Conservation (phyloP, 169 alveolate species). For the Plasmodium gonderi region DNA sequence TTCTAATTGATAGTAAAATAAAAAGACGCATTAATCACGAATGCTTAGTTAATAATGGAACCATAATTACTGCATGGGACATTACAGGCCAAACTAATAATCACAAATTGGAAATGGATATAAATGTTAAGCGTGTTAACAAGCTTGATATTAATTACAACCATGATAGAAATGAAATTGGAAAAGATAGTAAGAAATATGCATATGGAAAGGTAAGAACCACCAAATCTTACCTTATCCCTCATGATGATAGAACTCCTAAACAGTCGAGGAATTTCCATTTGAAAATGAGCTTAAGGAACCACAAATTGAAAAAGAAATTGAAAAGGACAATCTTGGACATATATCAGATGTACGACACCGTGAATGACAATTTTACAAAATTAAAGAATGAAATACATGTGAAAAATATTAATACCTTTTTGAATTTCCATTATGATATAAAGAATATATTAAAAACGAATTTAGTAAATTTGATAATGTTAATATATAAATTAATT, state of each 20-base stretch:
- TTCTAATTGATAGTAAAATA: not conserved
- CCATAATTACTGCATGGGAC: not conserved
- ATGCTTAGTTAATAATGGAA: not conserved
- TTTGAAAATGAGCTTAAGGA: not conserved
- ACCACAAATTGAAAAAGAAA: not conserved
- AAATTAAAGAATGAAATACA: slow-evolving; percentile 11
- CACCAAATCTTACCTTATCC: too few species aligned
- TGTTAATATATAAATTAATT: slow-evolving; percentile 25
- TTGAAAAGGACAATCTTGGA: not conserved
- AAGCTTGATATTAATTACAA: too few species aligned
- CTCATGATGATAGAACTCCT: too few species aligned
- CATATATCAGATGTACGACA: slow-evolving; percentile 33
- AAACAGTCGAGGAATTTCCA: not conserved
- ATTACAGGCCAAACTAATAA: too few species aligned
- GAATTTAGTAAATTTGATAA: not conserved
- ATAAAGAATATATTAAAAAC: slow-evolving; percentile 9
- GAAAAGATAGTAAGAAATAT: too few species aligned
- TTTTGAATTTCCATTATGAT: slow-evolving; percentile 13
- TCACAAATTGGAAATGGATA: too few species aligned
- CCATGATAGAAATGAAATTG: too few species aligned
- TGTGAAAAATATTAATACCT: slow-evolving; percentile 13
- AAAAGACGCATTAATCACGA: not conserved
- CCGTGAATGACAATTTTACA: not conserved
- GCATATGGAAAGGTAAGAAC: too few species aligned
- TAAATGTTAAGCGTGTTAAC: too few species aligned